Evolutionary conservation across 2,329 filamentous ascomycete species (phyloP).

Genomic region (Aspergillus ochraceoroseus): DNA sequence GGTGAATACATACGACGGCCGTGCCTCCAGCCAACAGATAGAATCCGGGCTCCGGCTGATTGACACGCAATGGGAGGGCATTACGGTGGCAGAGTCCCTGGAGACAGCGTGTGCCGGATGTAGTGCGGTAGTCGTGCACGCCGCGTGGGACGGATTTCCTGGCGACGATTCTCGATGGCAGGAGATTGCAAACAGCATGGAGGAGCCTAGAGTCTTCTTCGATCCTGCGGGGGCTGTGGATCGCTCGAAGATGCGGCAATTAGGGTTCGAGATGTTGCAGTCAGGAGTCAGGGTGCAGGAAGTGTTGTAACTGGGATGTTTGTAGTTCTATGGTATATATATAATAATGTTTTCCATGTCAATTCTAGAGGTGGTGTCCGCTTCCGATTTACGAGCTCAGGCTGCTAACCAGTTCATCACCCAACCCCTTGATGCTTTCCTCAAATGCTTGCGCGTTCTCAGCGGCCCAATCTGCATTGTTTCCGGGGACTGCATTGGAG

Average conservation of each 20-base stretch:
- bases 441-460: constrained; percentile 30
- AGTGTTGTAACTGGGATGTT: background rate
- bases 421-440: constrained; percentile 49
- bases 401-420: constrained; percentile 48
- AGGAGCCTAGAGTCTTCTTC: constrained; percentile 10
- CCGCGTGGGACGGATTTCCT: constrained; percentile 9
- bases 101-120: constrained; percentile 14
- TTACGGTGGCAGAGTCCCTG: constrained; percentile 9
- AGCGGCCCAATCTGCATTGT: constrained; percentile 54
- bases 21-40: constrained; percentile 2
- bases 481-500: constrained; percentile 53
- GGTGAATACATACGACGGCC: constrained; percentile 10
- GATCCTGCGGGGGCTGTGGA: constrained; percentile 13
- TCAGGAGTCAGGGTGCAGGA: constrained; percentile 11
- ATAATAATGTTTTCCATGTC: too few relatives aligned
- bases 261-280: constrained; percentile 16
- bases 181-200: constrained; percentile 11
- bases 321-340: too few relatives aligned
- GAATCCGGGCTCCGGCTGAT: constrained; percentile 2
- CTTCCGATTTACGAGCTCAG: background rate
- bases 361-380: too few relatives aligned
- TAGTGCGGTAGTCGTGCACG: constrained; percentile 13
- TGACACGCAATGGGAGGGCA: constrained; percentile 4
- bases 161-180: constrained; percentile 12
- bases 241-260: constrained; percentile 15